Conservation (phyloP, 352 stramenopile species). For the Pythium aphanidermatum region DNA sequence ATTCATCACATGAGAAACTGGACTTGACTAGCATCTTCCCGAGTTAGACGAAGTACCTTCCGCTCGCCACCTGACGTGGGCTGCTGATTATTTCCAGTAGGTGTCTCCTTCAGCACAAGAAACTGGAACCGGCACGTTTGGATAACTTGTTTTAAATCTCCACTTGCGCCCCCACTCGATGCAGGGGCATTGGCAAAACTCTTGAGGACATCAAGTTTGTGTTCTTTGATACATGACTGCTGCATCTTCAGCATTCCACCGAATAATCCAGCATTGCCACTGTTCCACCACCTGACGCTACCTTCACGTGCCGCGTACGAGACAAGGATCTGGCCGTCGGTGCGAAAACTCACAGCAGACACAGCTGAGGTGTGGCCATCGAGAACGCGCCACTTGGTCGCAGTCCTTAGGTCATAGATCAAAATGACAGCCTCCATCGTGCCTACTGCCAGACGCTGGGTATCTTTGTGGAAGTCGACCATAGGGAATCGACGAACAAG, state of each 20-base stretch:
- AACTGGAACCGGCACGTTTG: constrained; percentile 83
- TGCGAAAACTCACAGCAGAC: constrained; percentile 64
- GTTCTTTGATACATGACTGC: constrained; percentile 80
- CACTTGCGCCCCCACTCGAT: constrained; percentile 51
- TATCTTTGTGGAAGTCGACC: constrained; percentile 86
- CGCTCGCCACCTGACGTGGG: constrained; percentile 24
- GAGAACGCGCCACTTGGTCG: constrained; percentile 85
- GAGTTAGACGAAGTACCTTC: constrained; percentile 59
- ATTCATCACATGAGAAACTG: constrained; percentile 69
- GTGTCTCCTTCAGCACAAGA: constrained; percentile 49
- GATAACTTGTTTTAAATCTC: constrained; percentile 74
- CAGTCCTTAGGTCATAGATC: constrained; percentile 84
- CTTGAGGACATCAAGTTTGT: constrained; percentile 60
- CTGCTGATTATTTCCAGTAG: constrained; percentile 8
- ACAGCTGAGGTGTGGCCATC: constrained; percentile 72
- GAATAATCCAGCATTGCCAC: constrained; percentile 65
- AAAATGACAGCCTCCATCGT: constrained; percentile 87
- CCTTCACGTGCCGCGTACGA: constrained; percentile 76
- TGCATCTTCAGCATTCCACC: constrained; percentile 86
- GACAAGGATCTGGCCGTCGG: constrained; percentile 71
- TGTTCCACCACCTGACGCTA: constrained; percentile 85
- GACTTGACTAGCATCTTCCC: constrained; percentile 77
- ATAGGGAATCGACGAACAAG: constrained; percentile 82
- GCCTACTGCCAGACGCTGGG: constrained; percentile 75
- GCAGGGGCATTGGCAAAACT: constrained; percentile 33